Percentiles rank a stretch among this genome's conserved stretches.
Conservation (phyloP, 164 flowering plant species). For the Nymphaea colorata region DNA sequence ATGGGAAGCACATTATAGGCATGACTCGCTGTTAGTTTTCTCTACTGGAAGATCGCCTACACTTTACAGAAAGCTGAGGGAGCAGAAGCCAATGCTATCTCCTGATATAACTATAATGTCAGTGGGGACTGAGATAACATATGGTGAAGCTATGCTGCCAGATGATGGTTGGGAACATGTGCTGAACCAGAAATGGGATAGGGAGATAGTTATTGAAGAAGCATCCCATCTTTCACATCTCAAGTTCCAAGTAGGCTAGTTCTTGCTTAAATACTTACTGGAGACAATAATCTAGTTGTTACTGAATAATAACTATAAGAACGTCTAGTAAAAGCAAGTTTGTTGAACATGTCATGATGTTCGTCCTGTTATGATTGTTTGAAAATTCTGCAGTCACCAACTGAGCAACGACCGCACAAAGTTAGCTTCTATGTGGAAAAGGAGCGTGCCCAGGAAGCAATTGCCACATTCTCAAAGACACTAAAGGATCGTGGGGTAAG, state of each 20-base stretch:
- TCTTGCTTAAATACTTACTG: neutral
- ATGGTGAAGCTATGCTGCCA: constrained; percentile 77
- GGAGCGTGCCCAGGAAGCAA: constrained; percentile 59
- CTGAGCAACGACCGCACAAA: constrained; percentile 91
- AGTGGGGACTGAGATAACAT: constrained; percentile 96
- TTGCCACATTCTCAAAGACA: constrained; percentile 37
- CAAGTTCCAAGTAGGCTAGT: constrained; percentile 53
- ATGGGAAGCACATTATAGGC: constrained; percentile 81
- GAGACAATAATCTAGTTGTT: too few relatives aligned
- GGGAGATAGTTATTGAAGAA: constrained; percentile 61
- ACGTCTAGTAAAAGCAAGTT: too few relatives aligned
- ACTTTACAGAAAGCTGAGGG: constrained; percentile 78
- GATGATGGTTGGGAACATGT: constrained; percentile 78
- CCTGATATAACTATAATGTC: constrained; percentile 97
- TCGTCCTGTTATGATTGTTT: neutral
- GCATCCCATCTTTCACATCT: constrained; percentile 68
- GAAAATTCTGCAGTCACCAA: constrained; percentile 47
- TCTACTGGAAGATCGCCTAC: constrained; percentile 95
- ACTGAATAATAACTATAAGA: too few relatives aligned
- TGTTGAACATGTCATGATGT: too few relatives aligned
- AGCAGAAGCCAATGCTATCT: constrained; percentile 90
- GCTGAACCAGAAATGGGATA: constrained; percentile 82
- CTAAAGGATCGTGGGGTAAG: constrained; percentile 78
- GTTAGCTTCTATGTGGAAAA: constrained; percentile 83
- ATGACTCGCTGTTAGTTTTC: constrained; percentile 82